phyloP scores from a whole-genome alignment of 2,329 filamentous ascomycete species.

The Fusarium sp. region DNA sequence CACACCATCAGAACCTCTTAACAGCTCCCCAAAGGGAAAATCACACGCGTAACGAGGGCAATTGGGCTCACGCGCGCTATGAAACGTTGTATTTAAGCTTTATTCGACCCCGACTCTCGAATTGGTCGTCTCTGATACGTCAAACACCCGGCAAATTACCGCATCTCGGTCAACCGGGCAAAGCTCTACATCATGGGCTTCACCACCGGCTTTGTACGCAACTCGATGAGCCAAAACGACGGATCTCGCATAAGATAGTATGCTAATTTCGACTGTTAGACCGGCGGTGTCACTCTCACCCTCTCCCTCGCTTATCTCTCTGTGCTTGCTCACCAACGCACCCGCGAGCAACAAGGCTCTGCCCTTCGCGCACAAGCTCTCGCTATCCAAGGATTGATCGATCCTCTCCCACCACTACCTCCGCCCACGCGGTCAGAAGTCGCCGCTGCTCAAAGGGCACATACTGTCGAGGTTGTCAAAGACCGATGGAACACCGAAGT shows the following conservation, averaged over 20 bases:
- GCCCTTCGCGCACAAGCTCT: conserved; percentile 68
- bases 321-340: conserved; percentile 76
- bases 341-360: conserved; percentile 70
- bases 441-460: conserved; percentile 64
- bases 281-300: conserved; percentile 81
- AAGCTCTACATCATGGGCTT: conserved; percentile 72
- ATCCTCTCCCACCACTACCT: conserved; percentile 60
- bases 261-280: conserved; percentile 58
- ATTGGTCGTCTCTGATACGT: conserved; percentile 38
- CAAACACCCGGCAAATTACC: conserved; percentile 47
- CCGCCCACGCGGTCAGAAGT: conserved; percentile 65
- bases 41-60: conserved; percentile 39
- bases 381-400: conserved; percentile 65
- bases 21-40: conserved; percentile 28
- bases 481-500: conserved; percentile 84
- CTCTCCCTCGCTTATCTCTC: conserved; percentile 79
- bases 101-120: conserved; percentile 26
- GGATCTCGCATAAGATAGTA: not conserved
- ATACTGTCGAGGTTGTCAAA: conserved; percentile 76
- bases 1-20: conserved; percentile 43
- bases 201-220: conserved; percentile 77
- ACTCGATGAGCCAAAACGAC: not conserved
- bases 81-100: conserved; percentile 48
- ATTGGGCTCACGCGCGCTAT: conserved; percentile 51
- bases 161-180: conserved; percentile 45